A percentile compares a stretch with the other conserved stretches of the same genome.
Evolutionary conservation across 2,329 filamentous ascomycete genomes (phyloP).

Genomic region (Sphaerostilbella broomeana): DNA sequence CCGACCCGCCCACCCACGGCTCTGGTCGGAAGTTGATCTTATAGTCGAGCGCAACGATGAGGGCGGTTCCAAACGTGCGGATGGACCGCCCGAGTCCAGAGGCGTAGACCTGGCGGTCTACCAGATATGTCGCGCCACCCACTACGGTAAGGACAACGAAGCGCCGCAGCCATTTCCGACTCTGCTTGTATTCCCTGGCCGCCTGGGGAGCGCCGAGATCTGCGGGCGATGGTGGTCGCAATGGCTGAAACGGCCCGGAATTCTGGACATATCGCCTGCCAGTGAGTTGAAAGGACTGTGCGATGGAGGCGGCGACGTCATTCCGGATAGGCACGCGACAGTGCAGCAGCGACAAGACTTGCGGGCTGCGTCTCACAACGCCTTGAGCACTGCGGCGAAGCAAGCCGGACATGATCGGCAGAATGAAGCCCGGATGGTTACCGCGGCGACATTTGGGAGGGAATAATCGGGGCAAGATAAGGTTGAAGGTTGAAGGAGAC

Average conservation of each 20-base stretch:
- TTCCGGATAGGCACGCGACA: slow-evolving; percentile 15
- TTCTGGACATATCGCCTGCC: slow-evolving; percentile 24
- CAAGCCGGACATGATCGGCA: slow-evolving; percentile 21
- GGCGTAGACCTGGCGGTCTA: slow-evolving; percentile 72
- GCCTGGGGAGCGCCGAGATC: slow-evolving; percentile 67
- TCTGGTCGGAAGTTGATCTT: slow-evolving; percentile 89
- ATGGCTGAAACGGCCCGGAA: slow-evolving; percentile 50
- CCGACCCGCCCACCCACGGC: slow-evolving; percentile 65
- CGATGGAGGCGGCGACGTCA: slow-evolving; percentile 14
- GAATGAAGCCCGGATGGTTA: slow-evolving; percentile 7
- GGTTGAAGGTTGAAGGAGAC: background rate
- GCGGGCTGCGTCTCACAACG: slow-evolving; percentile 15
- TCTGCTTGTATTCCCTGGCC: slow-evolving; percentile 64
- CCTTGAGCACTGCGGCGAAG: slow-evolving; percentile 23
- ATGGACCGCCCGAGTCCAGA: slow-evolving; percentile 70
- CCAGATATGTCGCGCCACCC: slow-evolving; percentile 55
- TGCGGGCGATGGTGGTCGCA: slow-evolving; percentile 70
- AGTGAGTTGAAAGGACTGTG: no score
- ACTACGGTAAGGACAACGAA: slow-evolving; percentile 55
- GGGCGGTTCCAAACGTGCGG: slow-evolving; percentile 72
- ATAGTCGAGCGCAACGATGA: slow-evolving; percentile 84
- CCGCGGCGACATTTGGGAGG: slow-evolving; percentile 13
- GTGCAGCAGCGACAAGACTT: slow-evolving; percentile 11
- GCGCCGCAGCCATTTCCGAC: slow-evolving; percentile 71
- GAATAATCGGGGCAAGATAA: no score